Base-by-base conservation (phyloP, 2,329 filamentous ascomycete species). In the Berkeleyomyces basicola region DNA sequence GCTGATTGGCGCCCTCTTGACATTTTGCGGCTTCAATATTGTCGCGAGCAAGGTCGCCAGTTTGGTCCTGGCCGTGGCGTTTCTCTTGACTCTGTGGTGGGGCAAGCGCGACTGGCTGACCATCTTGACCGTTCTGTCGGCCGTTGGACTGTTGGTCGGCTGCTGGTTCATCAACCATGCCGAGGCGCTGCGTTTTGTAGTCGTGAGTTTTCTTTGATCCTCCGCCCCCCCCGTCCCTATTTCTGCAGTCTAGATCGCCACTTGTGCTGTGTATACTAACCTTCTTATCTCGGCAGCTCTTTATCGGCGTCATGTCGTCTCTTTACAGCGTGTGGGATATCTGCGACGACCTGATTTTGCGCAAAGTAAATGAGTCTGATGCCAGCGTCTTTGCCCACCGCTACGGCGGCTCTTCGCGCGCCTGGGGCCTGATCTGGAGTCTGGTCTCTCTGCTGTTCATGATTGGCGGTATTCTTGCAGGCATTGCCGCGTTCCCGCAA, bases 291-390 rank as follows among this genome's bases (percentile, higher is more conserved):
- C 39, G 23, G 7, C 65, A 82, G 75, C 78, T 91, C 37, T 91
- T 91, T 69, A 89, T 91, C 65, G 87, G 87, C 49, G 87, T 90
- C 68, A 90, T 91, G 87, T 87, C 83, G 5, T 85, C 83, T 1
- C 78, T 91, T 0, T 91, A 91, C 72, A 88, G 84, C 67, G 86
- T 88, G 4, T 91, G 87, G 87, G 87, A 91, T 75, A 91, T 91
- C 67, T 90, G 86, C 72, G 87, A 92, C 69, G 87, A 92, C 67
- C 76, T 91, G 40, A 90, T 92, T 67, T 75, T 90, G 3, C 80
- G 87, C 64, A 91, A 90, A 73, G 86, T 91, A 60, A 90, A 91
- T 72, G 83, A 79, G 31, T 90, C 86, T 3, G 87, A 92, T 70
- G 87, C 87, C 4, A 88, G 84, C 67, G 85, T 90, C 39, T 91